Evolutionary conservation across 2,329 filamentous ascomycete species (phyloP).

Genomic region (Neonectria neomacrospora): DNA sequence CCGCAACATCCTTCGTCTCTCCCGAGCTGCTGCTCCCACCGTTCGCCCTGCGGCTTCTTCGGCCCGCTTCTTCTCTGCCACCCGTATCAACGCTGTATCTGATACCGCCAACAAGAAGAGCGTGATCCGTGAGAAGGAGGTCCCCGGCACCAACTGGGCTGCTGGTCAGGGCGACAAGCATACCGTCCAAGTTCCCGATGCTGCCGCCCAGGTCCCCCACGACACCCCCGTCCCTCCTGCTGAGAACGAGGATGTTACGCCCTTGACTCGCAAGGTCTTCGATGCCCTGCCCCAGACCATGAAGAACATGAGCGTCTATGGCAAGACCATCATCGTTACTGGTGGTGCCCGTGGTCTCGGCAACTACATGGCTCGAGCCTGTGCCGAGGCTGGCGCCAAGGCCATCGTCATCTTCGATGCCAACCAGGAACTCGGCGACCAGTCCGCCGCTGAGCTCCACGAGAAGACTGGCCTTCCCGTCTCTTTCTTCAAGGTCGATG

Average conservation of each 20-base stretch:
- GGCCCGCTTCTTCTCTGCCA: conserved; percentile 49
- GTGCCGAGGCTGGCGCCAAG: conserved; percentile 79
- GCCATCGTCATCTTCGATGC: conserved; percentile 81
- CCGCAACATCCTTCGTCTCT: conserved; percentile 50
- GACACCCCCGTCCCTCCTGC: conserved; percentile 52
- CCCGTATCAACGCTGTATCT: conserved; percentile 47
- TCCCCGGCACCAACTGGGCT: conserved; percentile 66
- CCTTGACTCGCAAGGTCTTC: conserved; percentile 65
- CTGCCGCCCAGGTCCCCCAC: conserved; percentile 55
- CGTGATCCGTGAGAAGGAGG: conserved; percentile 66
- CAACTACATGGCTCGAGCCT: conserved; percentile 82
- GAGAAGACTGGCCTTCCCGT: conserved; percentile 78
- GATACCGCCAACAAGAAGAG: conserved; percentile 60
- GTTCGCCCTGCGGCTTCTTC: conserved; percentile 40
- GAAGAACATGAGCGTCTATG: conserved; percentile 75
- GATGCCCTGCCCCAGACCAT: conserved; percentile 71
- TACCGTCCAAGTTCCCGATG: conserved; percentile 63
- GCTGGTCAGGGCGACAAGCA: conserved; percentile 63
- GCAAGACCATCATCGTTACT: conserved; percentile 78
- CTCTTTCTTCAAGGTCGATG: conserved; percentile 82
- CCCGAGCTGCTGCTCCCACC: conserved; percentile 46
- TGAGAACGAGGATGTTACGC: conserved; percentile 61
- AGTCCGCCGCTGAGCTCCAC: conserved; percentile 75
- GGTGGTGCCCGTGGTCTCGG: conserved; percentile 81
- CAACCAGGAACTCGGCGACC: conserved; percentile 78